A percentile compares a stretch with the other conserved stretches of the same genome.
These are phyloP conservation scores for Suillus placidus DNA, from an alignment of 768 basidiomycete species.

Conservation along the genomic window DNA sequence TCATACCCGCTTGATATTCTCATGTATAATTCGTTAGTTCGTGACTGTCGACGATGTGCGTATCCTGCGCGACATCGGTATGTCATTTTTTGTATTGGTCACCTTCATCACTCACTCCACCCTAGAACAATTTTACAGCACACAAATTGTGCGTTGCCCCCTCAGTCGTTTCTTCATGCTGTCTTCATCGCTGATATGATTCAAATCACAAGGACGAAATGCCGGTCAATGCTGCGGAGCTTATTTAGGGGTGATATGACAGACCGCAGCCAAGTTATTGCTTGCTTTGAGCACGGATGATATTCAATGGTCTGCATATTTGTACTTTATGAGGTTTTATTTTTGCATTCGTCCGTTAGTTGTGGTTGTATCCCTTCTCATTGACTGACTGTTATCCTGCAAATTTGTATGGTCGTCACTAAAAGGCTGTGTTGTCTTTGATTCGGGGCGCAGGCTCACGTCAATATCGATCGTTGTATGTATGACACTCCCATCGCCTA, in stretches of 20 bases:
- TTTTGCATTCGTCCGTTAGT: slow-evolving; percentile 1
- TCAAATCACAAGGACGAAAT: slow-evolving; percentile 80
- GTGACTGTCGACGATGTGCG: slow-evolving; percentile 95
- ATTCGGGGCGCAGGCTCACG: background rate
- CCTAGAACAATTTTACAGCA: slow-evolving; percentile 94
- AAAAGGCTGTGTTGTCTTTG: slow-evolving; percentile 2
- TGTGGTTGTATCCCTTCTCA: slow-evolving; percentile 2
- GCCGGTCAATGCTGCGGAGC: slow-evolving; percentile 97
- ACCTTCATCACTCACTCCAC: slow-evolving; percentile 16
- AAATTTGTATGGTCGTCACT: background rate
- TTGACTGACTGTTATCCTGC: background rate
- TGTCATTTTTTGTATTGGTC: slow-evolving; percentile 28
- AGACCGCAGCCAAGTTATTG: too few relatives aligned
- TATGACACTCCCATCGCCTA: background rate
- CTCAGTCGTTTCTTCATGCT: slow-evolving; percentile 1
- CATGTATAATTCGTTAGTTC: slow-evolving; percentile 52
- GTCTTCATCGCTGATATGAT: slow-evolving; percentile 22
- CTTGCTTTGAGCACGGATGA: slow-evolving; percentile 9
- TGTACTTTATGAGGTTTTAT: slow-evolving; percentile 24
- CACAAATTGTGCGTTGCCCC: slow-evolving; percentile 71
- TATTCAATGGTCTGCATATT: slow-evolving; percentile 13
- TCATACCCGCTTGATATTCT: slow-evolving; percentile 18
- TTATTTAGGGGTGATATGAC: slow-evolving; percentile 59
- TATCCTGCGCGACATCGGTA: slow-evolving; percentile 95
- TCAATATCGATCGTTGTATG: background rate